These are phyloP conservation scores for Pichia sp. DNA, from an alignment of 1,139 yeast species.

Conservation along the genomic window DNA sequence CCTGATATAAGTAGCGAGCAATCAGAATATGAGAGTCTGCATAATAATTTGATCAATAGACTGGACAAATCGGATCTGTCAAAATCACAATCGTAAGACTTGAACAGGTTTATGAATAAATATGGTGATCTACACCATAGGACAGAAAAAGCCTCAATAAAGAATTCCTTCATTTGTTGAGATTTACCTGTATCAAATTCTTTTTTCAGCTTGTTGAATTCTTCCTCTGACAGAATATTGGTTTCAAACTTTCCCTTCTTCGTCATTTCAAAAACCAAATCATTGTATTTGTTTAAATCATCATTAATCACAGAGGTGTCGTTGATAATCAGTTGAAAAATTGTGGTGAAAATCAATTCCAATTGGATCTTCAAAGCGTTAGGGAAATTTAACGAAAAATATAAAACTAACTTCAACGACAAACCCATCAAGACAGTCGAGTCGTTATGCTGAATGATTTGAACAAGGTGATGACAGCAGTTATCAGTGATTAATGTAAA, in stretches of 20 bases:
- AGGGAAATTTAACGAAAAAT: slow-evolving; percentile 54
- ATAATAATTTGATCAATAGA: slow-evolving; percentile 58
- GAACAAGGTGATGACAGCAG: slow-evolving; percentile 75
- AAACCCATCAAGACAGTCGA: slow-evolving; percentile 60
- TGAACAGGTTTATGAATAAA: slow-evolving; percentile 69
- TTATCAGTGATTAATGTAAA: slow-evolving; percentile 68
- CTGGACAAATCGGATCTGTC: slow-evolving; percentile 78
- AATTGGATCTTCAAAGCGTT: slow-evolving; percentile 54
- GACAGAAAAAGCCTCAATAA: slow-evolving; percentile 77
- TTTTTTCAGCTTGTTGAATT: slow-evolving; percentile 18
- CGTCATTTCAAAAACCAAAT: slow-evolving; percentile 23
- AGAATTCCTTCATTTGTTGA: slow-evolving; percentile 55
- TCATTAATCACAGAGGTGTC: slow-evolving; percentile 20
- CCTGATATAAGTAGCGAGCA: slow-evolving; percentile 71
- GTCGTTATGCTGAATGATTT: slow-evolving; percentile 65
- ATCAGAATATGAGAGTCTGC: slow-evolving; percentile 74
- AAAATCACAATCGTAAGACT: slow-evolving; percentile 86
- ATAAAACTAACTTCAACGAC: slow-evolving; percentile 67
- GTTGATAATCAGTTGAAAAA: slow-evolving; percentile 48
- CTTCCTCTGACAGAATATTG: slow-evolving; percentile 24
- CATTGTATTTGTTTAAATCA: slow-evolving; percentile 19
- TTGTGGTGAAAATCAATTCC: slow-evolving; percentile 54
- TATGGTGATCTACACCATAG: slow-evolving; percentile 78
- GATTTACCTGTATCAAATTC: slow-evolving; percentile 31
- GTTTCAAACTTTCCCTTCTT: slow-evolving; percentile 31